phyloP scores from a whole-genome alignment of 2,329 filamentous ascomycete genomes.

The Colletotrichum melonis region DNA sequence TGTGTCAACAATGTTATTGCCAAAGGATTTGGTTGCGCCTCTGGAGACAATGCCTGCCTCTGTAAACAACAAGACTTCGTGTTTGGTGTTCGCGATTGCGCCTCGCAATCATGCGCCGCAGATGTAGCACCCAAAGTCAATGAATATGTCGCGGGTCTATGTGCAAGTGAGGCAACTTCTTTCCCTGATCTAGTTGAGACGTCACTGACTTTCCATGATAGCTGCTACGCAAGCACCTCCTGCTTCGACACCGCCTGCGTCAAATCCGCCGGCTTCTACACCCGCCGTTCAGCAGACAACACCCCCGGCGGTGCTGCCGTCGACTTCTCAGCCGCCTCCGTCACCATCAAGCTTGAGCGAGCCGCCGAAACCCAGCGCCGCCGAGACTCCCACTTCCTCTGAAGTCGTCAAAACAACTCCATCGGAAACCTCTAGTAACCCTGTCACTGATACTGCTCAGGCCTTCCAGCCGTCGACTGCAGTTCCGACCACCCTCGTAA shows the following conservation, averaged over 20 bases:
- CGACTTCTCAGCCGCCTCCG: constrained; percentile 11
- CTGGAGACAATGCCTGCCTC: constrained; percentile 49
- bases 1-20: constrained; percentile 36
- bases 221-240: constrained; percentile 18
- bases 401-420: not conserved
- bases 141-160: constrained; percentile 41
- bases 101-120: constrained; percentile 43
- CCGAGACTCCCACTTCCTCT: not conserved
- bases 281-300: constrained; percentile 10
- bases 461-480: constrained; percentile 32
- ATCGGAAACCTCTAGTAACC: not conserved
- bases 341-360: not conserved
- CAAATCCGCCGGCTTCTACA: constrained; percentile 8
- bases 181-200: not conserved
- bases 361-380: not conserved
- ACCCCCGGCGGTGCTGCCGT: not conserved
- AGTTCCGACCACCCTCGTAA: constrained; percentile 26
- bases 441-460: constrained; percentile 23
- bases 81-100: constrained; percentile 54
- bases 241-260: constrained; percentile 13
- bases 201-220: constrained; percentile 6
- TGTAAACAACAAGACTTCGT: constrained; percentile 50
- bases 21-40: constrained; percentile 40
- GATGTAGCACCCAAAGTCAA: constrained; percentile 44
- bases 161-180: constrained; percentile 41